Conservation (phyloP, 148 eudicot genomes). For the Rhododendron williamsianum region DNA sequence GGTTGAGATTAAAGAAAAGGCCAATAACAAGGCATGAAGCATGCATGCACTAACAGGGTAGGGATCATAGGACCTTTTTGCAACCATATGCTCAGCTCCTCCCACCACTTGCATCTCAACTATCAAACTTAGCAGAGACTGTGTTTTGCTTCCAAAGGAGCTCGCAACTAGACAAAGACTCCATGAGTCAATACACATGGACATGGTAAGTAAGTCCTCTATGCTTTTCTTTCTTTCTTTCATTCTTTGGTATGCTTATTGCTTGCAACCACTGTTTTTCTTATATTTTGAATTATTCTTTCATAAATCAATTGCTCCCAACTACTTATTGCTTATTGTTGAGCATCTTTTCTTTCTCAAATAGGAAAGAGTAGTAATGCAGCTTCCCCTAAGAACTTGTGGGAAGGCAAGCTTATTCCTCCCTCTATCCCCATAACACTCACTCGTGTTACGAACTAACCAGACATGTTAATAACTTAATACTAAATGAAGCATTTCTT, state of each 20-base stretch:
- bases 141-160: not conserved
- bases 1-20: not conserved
- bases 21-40: not conserved
- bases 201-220: not conserved
- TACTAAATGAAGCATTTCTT: not conserved
- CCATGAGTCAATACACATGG: not conserved
- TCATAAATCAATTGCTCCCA: too few relatives aligned
- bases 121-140: not conserved
- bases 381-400: not conserved
- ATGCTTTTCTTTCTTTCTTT: not conserved
- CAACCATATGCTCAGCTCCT: not conserved
- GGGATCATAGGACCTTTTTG: not conserved
- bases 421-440: not conserved
- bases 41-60: too few relatives aligned
- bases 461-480: not conserved
- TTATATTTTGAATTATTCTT: too few relatives aligned
- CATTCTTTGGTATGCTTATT: not conserved
- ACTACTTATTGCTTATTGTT: too few relatives aligned
- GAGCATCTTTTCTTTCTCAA: too few relatives aligned
- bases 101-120: not conserved
- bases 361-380: not conserved
- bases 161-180: not conserved
- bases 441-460: not conserved
- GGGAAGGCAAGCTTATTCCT: not conserved
- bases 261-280: not conserved